Conservation (phyloP, 2,329 filamentous ascomycete species). For the Didymella keratinophila region DNA sequence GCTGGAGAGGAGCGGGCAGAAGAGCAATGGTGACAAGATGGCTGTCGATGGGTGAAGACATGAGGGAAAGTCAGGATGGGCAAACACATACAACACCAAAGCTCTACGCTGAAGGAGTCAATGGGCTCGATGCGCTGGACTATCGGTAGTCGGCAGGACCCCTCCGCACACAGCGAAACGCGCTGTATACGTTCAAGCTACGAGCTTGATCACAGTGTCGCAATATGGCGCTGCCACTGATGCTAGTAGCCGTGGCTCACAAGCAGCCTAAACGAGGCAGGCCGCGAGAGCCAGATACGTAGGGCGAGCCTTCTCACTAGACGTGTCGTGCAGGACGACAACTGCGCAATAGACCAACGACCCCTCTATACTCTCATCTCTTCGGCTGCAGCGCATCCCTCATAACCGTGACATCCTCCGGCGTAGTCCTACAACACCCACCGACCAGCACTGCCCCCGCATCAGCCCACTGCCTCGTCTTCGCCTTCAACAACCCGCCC, state of each 20-base stretch:
- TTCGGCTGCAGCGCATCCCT: constrained; percentile 29
- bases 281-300: background rate
- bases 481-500: constrained; percentile 35
- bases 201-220: background rate
- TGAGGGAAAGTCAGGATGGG: background rate
- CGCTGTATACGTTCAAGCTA: background rate
- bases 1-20: constrained; percentile 27
- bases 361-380: background rate
- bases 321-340: background rate
- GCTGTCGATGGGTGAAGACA: constrained; percentile 29
- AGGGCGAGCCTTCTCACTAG: background rate
- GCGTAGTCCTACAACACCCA: constrained; percentile 58
- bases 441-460: constrained; percentile 55
- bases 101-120: background rate
- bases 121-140: background rate
- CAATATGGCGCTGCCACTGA: background rate
- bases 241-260: too few species aligned
- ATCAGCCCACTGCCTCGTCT: constrained; percentile 44
- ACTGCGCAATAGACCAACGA: background rate
- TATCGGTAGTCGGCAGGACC: background rate
- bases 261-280: background rate
- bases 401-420: constrained; percentile 51
- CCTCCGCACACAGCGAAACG: background rate
- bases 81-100: background rate
- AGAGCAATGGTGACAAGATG: constrained; percentile 26